These are phyloP conservation scores for Arthrobotrys entomopaga DNA, from an alignment of 2,329 filamentous ascomycete species.

Conservation along the genomic window DNA sequence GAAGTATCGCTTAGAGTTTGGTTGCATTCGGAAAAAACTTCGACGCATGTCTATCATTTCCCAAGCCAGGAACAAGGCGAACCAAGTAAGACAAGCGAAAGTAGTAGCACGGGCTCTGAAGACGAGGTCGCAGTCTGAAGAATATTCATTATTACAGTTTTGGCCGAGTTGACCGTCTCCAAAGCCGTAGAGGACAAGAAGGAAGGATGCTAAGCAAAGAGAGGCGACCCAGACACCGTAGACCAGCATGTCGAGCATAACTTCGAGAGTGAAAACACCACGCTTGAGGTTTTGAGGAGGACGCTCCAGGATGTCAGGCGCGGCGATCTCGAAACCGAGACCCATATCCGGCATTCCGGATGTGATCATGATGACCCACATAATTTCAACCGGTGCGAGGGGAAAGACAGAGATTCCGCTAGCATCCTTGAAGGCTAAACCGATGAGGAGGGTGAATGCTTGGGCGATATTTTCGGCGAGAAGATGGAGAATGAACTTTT, in stretches of 20 bases:
- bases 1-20: slow-evolving; percentile 69
- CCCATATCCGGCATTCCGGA: slow-evolving; percentile 85
- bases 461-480: slow-evolving; percentile 85
- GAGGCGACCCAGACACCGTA: slow-evolving; percentile 82
- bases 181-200: slow-evolving; percentile 72
- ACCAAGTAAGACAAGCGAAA: slow-evolving; percentile 80
- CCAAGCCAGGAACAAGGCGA: slow-evolving; percentile 80
- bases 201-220: slow-evolving; percentile 73
- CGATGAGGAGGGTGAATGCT: slow-evolving; percentile 81
- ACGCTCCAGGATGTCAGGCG: slow-evolving; percentile 79
- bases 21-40: slow-evolving; percentile 79
- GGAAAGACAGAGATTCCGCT: slow-evolving; percentile 82
- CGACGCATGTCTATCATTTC: slow-evolving; percentile 72
- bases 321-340: slow-evolving; percentile 80
- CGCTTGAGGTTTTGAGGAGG: slow-evolving; percentile 77
- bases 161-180: slow-evolving; percentile 68
- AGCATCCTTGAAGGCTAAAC: slow-evolving; percentile 80
- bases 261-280: slow-evolving; percentile 80
- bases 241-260: slow-evolving; percentile 80
- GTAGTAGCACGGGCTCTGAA: slow-evolving; percentile 78
- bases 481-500: slow-evolving; percentile 84
- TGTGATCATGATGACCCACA: slow-evolving; percentile 95
- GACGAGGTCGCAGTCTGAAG: slow-evolving; percentile 69
- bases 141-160: slow-evolving; percentile 71
- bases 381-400: slow-evolving; percentile 83